These are phyloP conservation scores for Cenchrus americanus DNA, from an alignment of 176 grass and related monocot species.

Conservation along the genomic window DNA sequence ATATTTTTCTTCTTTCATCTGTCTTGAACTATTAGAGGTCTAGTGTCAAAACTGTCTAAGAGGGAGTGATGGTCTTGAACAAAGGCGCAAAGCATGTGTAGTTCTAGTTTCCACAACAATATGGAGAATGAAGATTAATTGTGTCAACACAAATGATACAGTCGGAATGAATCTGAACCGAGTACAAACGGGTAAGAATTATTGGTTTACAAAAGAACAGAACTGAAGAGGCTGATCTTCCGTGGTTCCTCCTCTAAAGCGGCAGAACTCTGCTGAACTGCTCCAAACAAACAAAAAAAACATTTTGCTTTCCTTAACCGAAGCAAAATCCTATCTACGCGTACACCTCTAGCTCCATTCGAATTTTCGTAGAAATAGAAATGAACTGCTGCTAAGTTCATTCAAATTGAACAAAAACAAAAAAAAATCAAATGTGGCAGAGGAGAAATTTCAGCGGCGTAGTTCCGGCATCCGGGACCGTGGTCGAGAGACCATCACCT, in stretches of 20 bases:
- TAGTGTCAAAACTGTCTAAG: neutral
- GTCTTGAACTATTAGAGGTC: neutral
- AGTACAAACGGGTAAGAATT: neutral
- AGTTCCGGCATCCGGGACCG: neutral
- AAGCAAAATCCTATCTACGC: neutral
- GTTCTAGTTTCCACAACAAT: neutral
- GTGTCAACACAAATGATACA: neutral
- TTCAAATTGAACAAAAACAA: neutral
- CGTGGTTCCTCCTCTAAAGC: neutral
- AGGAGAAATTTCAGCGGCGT: neutral
- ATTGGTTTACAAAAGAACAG: neutral
- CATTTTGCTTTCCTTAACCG: neutral
- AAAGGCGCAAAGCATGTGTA: neutral
- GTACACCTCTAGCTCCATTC: too few relatives aligned
- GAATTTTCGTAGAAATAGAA: neutral
- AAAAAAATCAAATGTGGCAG: neutral
- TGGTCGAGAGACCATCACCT: constrained; percentile 45
- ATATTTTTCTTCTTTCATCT: too few relatives aligned
- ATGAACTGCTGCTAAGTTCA: neutral
- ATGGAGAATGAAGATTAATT: neutral
- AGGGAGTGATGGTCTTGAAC: neutral
- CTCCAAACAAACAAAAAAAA: neutral
- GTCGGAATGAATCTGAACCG: neutral
- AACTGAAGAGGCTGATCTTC: neutral
- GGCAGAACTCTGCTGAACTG: neutral